Conservation (phyloP, 257 asterid genomes). For the Anisodus tanguticus region DNA sequence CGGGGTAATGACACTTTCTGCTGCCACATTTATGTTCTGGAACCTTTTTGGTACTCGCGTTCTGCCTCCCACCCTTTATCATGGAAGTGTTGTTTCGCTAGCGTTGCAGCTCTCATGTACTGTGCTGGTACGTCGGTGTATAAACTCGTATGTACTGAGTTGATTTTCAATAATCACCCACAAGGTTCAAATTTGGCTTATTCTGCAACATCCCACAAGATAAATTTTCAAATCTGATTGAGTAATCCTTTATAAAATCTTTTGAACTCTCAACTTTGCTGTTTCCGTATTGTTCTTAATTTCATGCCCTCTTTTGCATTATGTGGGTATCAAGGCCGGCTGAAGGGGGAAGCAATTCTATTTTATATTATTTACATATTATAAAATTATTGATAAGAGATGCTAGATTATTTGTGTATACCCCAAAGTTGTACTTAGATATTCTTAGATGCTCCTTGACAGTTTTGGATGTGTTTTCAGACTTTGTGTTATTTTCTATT, state of each 20-base stretch:
- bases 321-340: not conserved
- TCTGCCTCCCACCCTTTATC: conserved; percentile 86
- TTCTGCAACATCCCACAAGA: conserved; percentile 10
- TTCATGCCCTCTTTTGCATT: conserved; percentile 17
- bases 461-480: no score
- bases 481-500: no score
- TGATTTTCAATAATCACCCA: conserved; percentile 15
- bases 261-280: not conserved
- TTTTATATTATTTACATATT: no score
- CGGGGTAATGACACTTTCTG: conserved; percentile 96
- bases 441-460: no score
- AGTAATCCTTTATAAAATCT: conserved; percentile 16
- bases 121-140: conserved; percentile 74
- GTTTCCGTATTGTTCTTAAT: not conserved
- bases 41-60: conserved; percentile 74
- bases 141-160: conserved; percentile 14
- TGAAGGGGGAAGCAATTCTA: no score
- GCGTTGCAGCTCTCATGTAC: conserved; percentile 99
- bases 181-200: not conserved
- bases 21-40: conserved; percentile 98
- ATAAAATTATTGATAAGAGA: no score
- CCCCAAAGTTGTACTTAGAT: no score
- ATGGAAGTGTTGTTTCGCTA: conserved; percentile 87
- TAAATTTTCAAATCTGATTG: not conserved
- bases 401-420: no score